Evolutionary conservation across 2,329 filamentous ascomycete species (phyloP).

Genomic region (Paecilomyces variotii): DNA sequence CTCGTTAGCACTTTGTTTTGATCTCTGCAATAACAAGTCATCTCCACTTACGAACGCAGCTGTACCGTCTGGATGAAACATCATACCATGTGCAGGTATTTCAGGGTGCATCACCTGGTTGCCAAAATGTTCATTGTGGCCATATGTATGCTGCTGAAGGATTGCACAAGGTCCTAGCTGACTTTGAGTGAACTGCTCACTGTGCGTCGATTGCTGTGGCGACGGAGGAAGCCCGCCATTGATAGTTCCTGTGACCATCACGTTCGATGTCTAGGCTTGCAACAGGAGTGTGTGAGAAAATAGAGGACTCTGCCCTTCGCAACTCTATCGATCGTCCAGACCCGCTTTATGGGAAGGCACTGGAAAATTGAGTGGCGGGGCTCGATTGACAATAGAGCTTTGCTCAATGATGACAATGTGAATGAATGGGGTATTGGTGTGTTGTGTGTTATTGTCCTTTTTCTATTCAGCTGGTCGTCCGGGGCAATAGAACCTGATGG

Average conservation of each 20-base stretch:
- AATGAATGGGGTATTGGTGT: background rate
- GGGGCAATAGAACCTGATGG: background rate
- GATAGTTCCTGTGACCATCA: constrained; percentile 5
- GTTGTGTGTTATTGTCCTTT: background rate
- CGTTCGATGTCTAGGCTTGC: background rate
- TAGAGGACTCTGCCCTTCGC: background rate
- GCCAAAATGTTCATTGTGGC: constrained; percentile 3
- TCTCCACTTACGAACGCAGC: constrained; percentile 14
- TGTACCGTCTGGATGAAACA: constrained; percentile 5
- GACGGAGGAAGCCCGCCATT: constrained; percentile 18
- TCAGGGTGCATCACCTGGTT: constrained; percentile 2
- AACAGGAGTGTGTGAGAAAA: background rate
- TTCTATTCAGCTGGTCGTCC: background rate
- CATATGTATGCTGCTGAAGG: constrained; percentile 10
- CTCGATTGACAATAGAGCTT: background rate
- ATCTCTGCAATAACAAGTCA: background rate
- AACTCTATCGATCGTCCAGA: background rate
- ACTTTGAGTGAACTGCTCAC: constrained; percentile 11
- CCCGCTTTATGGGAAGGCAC: background rate
- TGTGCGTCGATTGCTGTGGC: constrained; percentile 21
- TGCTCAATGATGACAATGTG: background rate
- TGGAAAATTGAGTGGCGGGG: background rate
- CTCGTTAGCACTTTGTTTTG: background rate
- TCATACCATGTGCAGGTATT: constrained; percentile 1
- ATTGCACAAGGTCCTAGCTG: constrained; percentile 8